These are phyloP conservation scores for Glaciozyma martinii DNA, from an alignment of 768 basidiomycete genomes.

Conservation along the genomic window DNA sequence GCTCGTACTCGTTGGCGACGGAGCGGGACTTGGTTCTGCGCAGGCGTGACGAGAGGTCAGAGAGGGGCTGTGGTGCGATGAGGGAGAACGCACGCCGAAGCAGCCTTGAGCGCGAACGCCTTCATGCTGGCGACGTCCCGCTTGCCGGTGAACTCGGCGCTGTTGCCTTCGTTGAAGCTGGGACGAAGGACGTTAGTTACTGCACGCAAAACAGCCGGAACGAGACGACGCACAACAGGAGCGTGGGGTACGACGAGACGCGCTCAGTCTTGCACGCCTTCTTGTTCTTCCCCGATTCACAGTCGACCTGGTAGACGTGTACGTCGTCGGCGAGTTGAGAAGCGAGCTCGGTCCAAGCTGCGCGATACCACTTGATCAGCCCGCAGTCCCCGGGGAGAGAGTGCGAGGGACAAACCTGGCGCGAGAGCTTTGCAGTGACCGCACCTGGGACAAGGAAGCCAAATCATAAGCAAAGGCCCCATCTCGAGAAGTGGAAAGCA, in stretches of 20 bases:
- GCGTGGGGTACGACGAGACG: slow-evolving; percentile 73
- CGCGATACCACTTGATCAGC: slow-evolving; percentile 65
- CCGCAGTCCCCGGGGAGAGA: background rate
- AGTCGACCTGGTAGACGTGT: slow-evolving; percentile 78
- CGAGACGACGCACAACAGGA: slow-evolving; percentile 54
- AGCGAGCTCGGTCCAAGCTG: slow-evolving; percentile 65
- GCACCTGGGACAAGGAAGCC: slow-evolving; percentile 49
- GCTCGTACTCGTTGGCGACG: slow-evolving; percentile 9
- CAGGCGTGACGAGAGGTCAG: background rate
- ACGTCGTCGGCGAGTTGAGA: slow-evolving; percentile 58
- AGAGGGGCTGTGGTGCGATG: background rate
- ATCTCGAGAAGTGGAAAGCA: background rate
- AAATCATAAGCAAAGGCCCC: background rate
- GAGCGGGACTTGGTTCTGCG: slow-evolving; percentile 10
- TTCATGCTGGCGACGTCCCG: slow-evolving; percentile 63
- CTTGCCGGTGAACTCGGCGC: slow-evolving; percentile 65
- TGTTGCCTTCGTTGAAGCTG: slow-evolving; percentile 48
- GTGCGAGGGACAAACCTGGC: slow-evolving; percentile 42
- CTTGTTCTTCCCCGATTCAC: slow-evolving; percentile 55
- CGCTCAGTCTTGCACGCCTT: slow-evolving; percentile 57
- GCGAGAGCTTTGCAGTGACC: slow-evolving; percentile 94
- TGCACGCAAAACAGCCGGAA: background rate
- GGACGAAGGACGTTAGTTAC: background rate
- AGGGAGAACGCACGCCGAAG: slow-evolving; percentile 52
- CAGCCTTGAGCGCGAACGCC: slow-evolving; percentile 65